Base-by-base conservation (phyloP, 257 asterid genomes). In the Plantago elongata region DNA sequence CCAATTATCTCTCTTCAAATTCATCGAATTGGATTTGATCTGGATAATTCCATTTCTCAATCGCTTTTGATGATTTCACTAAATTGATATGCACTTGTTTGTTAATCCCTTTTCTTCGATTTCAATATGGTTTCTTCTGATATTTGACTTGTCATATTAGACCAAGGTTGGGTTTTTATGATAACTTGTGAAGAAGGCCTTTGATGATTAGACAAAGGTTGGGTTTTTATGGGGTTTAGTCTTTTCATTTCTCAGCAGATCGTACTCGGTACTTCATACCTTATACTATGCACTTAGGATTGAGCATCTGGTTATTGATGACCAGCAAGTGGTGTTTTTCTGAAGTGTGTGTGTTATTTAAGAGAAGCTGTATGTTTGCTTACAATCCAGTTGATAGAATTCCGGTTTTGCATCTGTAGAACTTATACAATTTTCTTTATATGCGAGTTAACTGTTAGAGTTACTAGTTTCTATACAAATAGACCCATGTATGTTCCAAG, bases 1-100 rank as follows among this genome's bases (percentile, higher is more conserved):
- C 27, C 27, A 22, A 22, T 22, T 22, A 22, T 22, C 27, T 22
- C 27, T 22, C 27, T 22, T 22, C 27, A 22, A 22, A 22, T 2
- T 47, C 13, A 11, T 45, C 22, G 14, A 7, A 47, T 61, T 55
- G 16, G 54, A 30, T 66, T 45, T 34, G 38, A 45, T 57, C 43
- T 15, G 37, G 62, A 22, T 13, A 57, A 63, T 51, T 65, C 16
- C 29, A 15, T 10, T 51, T 38, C 38, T n/a, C 7, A 61, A 9
- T 66, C 65, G 30, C 9, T 58, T 56, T 70, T 54, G 30, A 51
- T 51, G 57, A 50, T 22, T 22, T 22, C 27, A 22, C 27, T 2
- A 22, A 22, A 22, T 22, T 2, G 27, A 22, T 22, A 22, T 22
- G 27, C 27, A 22, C 2, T 22, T 22, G 2, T 22, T 22, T 22